Evolutionary conservation across 495 filamentous ascomycete genomes (phyloP).

Genomic region (Penicillium waksmanii): DNA sequence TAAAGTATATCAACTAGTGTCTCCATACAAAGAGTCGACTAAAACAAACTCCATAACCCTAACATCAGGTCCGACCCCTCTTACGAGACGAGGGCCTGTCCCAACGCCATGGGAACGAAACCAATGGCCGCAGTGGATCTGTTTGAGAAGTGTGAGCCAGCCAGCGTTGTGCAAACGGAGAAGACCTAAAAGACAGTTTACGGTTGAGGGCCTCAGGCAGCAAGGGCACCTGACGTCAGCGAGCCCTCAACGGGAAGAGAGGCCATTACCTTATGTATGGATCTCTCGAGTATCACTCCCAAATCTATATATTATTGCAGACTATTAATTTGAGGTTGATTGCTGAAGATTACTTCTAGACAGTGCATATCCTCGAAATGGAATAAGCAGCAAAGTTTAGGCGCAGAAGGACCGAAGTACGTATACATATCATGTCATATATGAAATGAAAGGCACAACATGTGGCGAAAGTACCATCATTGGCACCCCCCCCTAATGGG

Average conservation of each 20-base stretch:
- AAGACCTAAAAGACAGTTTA: slow-evolving; percentile 5
- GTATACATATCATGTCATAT: neutral
- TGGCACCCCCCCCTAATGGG: neutral
- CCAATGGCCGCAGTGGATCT: neutral
- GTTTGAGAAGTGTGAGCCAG: neutral
- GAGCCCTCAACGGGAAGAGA: slow-evolving; percentile 9
- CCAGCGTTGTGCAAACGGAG: slow-evolving; percentile 6
- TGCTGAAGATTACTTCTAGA: too few relatives aligned
- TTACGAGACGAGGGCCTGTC: neutral
- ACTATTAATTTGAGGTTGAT: too few relatives aligned
- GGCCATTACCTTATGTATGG: neutral
- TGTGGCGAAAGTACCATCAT: neutral
- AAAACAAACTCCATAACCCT: too few relatives aligned
- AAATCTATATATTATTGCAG: too few relatives aligned
- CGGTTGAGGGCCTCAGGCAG: slow-evolving; percentile 17
- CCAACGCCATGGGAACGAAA: neutral
- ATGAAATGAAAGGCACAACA: neutral
- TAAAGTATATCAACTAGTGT: too few relatives aligned
- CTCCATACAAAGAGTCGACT: too few relatives aligned
- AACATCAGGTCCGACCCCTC: neutral
- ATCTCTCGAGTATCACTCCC: too few relatives aligned
- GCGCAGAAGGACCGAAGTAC: neutral
- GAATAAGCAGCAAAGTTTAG: neutral
- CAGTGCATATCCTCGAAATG: neutral
- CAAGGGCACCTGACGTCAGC: slow-evolving; percentile 28